A percentile compares a stretch with the other conserved stretches of the same genome.
Conservation (phyloP, 805 yeast genomes). For the Candida odintsovae region DNA sequence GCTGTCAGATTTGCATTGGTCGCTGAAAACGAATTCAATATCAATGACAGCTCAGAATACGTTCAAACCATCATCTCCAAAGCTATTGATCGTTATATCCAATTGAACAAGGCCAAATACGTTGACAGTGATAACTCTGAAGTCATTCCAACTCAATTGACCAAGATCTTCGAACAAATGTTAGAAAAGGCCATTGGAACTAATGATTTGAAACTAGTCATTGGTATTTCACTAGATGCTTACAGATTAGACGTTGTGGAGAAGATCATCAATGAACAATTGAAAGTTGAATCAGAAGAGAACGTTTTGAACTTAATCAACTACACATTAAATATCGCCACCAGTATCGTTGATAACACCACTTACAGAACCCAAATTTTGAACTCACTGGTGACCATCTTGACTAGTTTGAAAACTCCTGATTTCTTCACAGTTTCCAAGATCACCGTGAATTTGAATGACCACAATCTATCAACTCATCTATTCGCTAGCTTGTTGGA, state of each 20-base stretch:
- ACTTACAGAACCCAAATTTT: slow-evolving; percentile 63
- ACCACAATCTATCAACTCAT: slow-evolving; percentile 59
- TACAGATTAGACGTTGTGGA: slow-evolving; percentile 78
- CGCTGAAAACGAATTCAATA: slow-evolving; percentile 75
- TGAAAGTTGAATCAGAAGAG: slow-evolving; percentile 41
- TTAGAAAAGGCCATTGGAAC: slow-evolving; percentile 66
- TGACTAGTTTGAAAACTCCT: slow-evolving; percentile 53
- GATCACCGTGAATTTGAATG: slow-evolving; percentile 84
- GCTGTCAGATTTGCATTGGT: slow-evolving; percentile 85
- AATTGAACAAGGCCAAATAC: slow-evolving; percentile 47
- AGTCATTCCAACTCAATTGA: slow-evolving; percentile 55
- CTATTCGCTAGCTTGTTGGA: slow-evolving; percentile 58
- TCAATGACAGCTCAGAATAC: slow-evolving; percentile 73
- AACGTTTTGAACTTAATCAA: slow-evolving; percentile 49
- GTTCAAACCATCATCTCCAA: slow-evolving; percentile 91
- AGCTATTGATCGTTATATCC: slow-evolving; percentile 80
- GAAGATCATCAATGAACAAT: slow-evolving; percentile 40
- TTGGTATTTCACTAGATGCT: slow-evolving; percentile 89
- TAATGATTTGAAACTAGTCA: slow-evolving; percentile 71
- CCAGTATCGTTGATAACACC: slow-evolving; percentile 59
- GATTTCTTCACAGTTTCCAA: slow-evolving; percentile 84
- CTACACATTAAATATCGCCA: slow-evolving; percentile 71
- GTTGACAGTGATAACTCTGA: slow-evolving; percentile 24
- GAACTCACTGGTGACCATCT: slow-evolving; percentile 52
- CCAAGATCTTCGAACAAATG: slow-evolving; percentile 79